These are phyloP conservation scores for Heterobasidion occidentale DNA, from an alignment of 1,284 basidiomycete genomes.

Conservation along the genomic window DNA sequence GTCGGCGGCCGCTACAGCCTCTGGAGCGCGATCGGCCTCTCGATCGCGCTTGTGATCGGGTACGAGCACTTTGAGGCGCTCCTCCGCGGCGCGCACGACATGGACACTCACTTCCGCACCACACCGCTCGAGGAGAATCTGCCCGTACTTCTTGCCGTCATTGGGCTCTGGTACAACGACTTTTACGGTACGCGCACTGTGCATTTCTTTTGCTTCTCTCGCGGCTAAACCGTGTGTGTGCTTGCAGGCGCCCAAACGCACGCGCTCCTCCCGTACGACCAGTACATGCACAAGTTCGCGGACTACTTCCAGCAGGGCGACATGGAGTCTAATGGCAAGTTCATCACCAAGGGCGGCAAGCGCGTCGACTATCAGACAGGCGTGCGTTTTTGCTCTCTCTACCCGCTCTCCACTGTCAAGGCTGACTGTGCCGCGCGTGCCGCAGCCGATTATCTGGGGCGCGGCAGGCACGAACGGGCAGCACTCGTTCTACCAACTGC, in stretches of 20 bases:
- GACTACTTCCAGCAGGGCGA: constrained; percentile 99
- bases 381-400: constrained; percentile 36
- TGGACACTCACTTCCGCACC: constrained; percentile 95
- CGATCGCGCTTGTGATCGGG: constrained; percentile 89
- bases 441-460: constrained; percentile 95
- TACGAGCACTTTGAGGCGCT: constrained; percentile 92
- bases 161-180: constrained; percentile 99
- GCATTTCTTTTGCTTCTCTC: neutral
- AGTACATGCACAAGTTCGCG: constrained; percentile 98
- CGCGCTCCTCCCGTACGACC: constrained; percentile 93
- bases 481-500: constrained; percentile 98
- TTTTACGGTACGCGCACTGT: constrained; percentile 66
- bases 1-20: constrained; percentile 97
- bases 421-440: neutral
- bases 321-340: constrained; percentile 99
- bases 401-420: neutral
- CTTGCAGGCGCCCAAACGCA: constrained; percentile 80
- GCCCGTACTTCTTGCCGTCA: constrained; percentile 85
- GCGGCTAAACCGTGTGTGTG: neutral
- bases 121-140: constrained; percentile 88
- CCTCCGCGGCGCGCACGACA: constrained; percentile 89
- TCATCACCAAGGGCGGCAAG: constrained; percentile 87
- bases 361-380: constrained; percentile 96
- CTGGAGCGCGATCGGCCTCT: constrained; percentile 97
- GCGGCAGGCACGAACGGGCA: constrained; percentile 97